Conservation (phyloP, 1,284 basidiomycete species). For the Boletus hoseneyae region DNA sequence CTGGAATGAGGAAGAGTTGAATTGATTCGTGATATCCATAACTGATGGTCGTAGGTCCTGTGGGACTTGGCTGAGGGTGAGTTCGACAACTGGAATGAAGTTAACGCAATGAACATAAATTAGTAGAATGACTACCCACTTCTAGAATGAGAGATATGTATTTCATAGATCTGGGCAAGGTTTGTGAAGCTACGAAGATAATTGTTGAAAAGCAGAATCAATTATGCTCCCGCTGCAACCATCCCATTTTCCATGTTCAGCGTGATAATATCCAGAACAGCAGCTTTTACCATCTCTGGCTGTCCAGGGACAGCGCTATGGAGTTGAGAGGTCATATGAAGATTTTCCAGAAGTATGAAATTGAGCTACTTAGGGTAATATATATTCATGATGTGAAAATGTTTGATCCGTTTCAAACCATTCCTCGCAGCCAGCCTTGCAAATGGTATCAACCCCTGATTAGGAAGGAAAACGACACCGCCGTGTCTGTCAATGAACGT, state of each 20-base stretch:
- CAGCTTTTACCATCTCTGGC: constrained; percentile 66
- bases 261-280: constrained; percentile 77
- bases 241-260: constrained; percentile 61
- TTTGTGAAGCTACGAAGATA: constrained; percentile 70
- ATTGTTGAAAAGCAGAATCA: constrained; percentile 63
- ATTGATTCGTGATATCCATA: constrained; percentile 58
- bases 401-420: constrained; percentile 79
- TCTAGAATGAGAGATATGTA: constrained; percentile 70
- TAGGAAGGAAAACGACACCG: constrained; percentile 77
- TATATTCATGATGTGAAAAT: constrained; percentile 80
- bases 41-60: constrained; percentile 49
- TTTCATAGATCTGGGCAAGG: constrained; percentile 60
- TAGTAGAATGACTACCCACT: constrained; percentile 42
- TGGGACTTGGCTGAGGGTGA: constrained; percentile 59
- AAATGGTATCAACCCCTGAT: constrained; percentile 78
- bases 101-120: background rate
- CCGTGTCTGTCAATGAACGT: constrained; percentile 81
- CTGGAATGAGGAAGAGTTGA: constrained; percentile 62
- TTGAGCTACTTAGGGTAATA: constrained; percentile 59
- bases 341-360: background rate
- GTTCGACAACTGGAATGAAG: constrained; percentile 52
- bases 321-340: constrained; percentile 1
- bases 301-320: constrained; percentile 63
- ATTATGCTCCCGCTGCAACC: constrained; percentile 64
- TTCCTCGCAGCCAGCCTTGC: constrained; percentile 80